Evolutionary conservation across 2,329 filamentous ascomycete species (phyloP).

Genomic region (Aspergillus costaricaensis): DNA sequence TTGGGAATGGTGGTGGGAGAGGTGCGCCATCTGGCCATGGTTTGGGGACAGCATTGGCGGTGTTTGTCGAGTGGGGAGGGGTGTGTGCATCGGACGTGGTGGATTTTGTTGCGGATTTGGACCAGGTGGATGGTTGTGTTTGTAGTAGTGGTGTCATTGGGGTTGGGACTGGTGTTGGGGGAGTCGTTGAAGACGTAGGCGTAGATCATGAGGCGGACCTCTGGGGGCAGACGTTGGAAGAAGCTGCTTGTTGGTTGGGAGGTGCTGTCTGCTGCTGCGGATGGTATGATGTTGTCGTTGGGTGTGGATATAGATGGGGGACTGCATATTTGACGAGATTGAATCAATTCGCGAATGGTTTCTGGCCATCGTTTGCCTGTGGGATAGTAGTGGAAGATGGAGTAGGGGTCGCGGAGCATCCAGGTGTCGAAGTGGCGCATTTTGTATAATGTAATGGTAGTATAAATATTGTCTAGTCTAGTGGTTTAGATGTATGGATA

Average conservation of each 20-base stretch:
- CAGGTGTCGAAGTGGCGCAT: conserved; percentile 45
- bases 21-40: conserved; percentile 35
- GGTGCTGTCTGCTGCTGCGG: conserved; percentile 3
- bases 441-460: neutral
- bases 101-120: conserved; percentile 37
- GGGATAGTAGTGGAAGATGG: conserved; percentile 43
- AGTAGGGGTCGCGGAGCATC: conserved; percentile 42
- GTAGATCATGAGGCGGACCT: conserved; percentile 44
- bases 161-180: too few species aligned
- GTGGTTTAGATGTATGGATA: neutral
- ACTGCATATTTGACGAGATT: conserved; percentile 38
- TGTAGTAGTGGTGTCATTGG: too few species aligned
- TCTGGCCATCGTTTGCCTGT: conserved; percentile 40
- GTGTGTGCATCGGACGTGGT: conserved; percentile 36
- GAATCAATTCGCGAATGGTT: conserved; percentile 38
- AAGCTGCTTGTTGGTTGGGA: conserved; percentile 26
- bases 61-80: conserved; percentile 28
- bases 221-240: conserved; percentile 34
- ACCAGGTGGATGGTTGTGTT: conserved; percentile 35
- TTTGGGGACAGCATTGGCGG: conserved; percentile 37
- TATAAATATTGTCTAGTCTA: neutral
- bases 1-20: conserved; percentile 4
- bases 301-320: conserved; percentile 15
- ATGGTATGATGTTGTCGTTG: neutral
- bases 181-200: conserved; percentile 36